A percentile compares a stretch with the other conserved stretches of the same genome.
Conservation (phyloP, 805 yeast species). For the Lipomyces orientalis region DNA sequence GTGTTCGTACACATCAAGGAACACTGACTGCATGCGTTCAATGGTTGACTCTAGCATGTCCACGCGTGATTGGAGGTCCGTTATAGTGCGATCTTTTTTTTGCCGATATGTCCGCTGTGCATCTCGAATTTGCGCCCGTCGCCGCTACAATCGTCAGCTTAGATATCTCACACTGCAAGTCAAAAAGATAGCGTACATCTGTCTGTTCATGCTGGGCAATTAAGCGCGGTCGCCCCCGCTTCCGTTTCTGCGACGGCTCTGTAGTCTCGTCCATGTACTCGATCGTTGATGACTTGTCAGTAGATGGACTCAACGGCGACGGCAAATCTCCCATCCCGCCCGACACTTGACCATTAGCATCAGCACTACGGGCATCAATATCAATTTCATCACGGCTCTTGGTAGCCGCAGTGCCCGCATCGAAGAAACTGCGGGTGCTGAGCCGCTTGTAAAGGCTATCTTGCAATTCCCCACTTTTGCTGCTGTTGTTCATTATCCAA, state of each 20-base stretch:
- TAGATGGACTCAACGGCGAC: neutral
- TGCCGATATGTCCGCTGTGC: constrained; percentile 29
- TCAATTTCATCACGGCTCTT: neutral
- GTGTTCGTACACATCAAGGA: constrained; percentile 17
- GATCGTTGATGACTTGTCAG: neutral
- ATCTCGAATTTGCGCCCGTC: constrained; percentile 27
- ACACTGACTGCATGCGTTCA: constrained; percentile 19
- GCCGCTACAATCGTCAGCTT: constrained; percentile 7
- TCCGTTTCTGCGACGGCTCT: neutral
- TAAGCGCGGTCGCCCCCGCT: neutral
- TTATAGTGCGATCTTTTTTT: constrained; percentile 22
- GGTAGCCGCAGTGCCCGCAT: neutral
- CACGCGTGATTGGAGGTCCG: constrained; percentile 17
- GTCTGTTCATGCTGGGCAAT: neutral
- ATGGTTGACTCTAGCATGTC: constrained; percentile 11
- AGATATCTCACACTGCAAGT: neutral
- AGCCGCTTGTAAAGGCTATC: neutral
- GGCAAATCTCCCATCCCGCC: neutral
- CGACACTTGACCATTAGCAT: neutral
- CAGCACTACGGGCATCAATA: neutral
- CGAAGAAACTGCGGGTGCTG: neutral
- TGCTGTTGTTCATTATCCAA: neutral
- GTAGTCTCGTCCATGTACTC: neutral
- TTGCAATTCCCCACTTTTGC: neutral
- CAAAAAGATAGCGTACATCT: neutral